A percentile compares a stretch with the other conserved stretches of the same genome.
phyloP scores from a whole-genome alignment of 306 rosid species.

The Quercus ilex region DNA sequence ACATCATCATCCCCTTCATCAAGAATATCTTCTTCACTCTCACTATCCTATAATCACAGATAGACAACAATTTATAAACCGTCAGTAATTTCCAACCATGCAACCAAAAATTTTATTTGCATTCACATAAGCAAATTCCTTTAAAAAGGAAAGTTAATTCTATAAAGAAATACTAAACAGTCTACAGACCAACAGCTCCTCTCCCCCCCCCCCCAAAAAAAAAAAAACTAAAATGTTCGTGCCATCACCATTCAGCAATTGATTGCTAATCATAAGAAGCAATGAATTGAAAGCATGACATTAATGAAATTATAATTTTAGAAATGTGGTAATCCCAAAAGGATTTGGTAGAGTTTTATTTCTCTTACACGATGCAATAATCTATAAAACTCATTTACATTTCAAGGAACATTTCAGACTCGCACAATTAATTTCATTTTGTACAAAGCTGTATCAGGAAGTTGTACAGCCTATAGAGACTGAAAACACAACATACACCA shows the following conservation, averaged over 20 bases:
- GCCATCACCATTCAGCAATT: neutral
- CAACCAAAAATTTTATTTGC: neutral
- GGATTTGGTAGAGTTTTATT: neutral
- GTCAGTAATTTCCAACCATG: neutral
- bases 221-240: neutral
- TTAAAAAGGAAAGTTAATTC: neutral
- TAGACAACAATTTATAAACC: neutral
- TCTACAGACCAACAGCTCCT: neutral
- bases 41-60: conserved; percentile 58
- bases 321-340: neutral
- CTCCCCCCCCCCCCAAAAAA: too few species aligned
- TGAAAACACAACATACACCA: neutral
- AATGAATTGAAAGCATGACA: neutral
- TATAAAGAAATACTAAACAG: neutral
- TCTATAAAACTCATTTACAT: neutral
- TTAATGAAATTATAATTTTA: neutral
- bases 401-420: neutral
- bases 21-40: conserved; percentile 82
- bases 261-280: neutral
- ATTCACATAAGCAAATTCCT: neutral
- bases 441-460: neutral
- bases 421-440: neutral
- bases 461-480: neutral
- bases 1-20: conserved; percentile 87
- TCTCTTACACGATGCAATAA: neutral